Evolutionary conservation across 176 grass and related monocot genomes (phyloP).

Genomic region (Raddia distichophylla): DNA sequence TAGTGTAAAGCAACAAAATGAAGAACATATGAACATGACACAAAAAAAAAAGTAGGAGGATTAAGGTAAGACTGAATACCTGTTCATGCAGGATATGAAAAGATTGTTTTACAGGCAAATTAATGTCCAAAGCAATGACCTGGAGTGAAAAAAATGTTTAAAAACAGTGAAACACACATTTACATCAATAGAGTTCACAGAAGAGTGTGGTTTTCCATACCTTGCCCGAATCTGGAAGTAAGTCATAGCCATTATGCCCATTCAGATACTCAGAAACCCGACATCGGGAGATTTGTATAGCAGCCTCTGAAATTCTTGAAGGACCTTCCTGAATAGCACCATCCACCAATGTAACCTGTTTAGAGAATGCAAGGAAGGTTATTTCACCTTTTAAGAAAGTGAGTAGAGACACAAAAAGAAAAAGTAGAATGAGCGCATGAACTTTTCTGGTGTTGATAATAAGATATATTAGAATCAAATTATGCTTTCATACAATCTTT

Average conservation of each 20-base stretch:
- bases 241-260: slow-evolving; percentile 78
- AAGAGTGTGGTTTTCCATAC: slow-evolving; percentile 47
- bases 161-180: slow-evolving; percentile 8
- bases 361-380: slow-evolving; percentile 28
- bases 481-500: slow-evolving; percentile 1
- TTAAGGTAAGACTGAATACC: slow-evolving; percentile 52
- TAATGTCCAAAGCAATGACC: slow-evolving; percentile 96
- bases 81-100: slow-evolving; percentile 99
- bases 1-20: not conserved
- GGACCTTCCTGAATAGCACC: slow-evolving; percentile 44
- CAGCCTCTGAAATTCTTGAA: slow-evolving; percentile 72
- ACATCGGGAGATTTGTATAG: slow-evolving; percentile 66
- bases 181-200: not conserved
- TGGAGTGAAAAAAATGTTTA: slow-evolving; percentile 43
- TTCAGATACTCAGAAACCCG: slow-evolving; percentile 72
- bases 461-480: not conserved
- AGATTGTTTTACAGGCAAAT: slow-evolving; percentile 96
- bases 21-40: not conserved
- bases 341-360: slow-evolving; percentile 52
- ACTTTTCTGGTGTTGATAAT: not conserved
- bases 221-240: slow-evolving; percentile 95
- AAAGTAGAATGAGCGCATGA: not conserved
- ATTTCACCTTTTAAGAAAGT: slow-evolving; percentile 14
- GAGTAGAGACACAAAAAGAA: not conserved
- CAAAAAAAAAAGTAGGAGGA: slow-evolving; percentile 4